Conservation (phyloP, 805 yeast species). For the Kodamaea sagamina region DNA sequence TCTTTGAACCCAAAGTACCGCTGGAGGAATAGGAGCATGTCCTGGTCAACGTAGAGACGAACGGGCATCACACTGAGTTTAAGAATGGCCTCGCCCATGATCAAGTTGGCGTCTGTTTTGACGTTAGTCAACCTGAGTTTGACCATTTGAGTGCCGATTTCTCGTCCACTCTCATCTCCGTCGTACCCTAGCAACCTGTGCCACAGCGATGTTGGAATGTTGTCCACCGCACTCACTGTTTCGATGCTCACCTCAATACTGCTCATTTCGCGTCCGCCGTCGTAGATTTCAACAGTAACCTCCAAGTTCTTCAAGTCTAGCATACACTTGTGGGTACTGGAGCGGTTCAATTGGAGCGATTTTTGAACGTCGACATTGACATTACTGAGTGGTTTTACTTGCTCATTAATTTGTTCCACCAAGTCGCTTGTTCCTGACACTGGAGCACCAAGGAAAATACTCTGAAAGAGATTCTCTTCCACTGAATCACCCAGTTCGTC, state of each 20-base stretch:
- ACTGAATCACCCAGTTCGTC: conserved; percentile 12
- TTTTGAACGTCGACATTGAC: conserved; percentile 3
- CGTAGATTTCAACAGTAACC: conserved; percentile 45
- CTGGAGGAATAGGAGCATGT: conserved; percentile 79
- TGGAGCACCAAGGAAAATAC: conserved; percentile 9
- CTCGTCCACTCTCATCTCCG: conserved; percentile 70
- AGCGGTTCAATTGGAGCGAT: conserved; percentile 6
- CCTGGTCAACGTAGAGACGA: conserved; percentile 87
- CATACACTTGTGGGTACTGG: conserved; percentile 31
- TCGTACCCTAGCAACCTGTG: conserved; percentile 74
- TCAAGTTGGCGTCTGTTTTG: conserved; percentile 61
- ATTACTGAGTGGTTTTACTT: conserved; percentile 4
- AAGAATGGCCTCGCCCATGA: conserved; percentile 68
- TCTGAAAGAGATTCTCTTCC: conserved; percentile 10
- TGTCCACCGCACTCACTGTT: conserved; percentile 67
- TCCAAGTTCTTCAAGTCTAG: conserved; percentile 58
- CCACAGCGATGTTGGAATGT: conserved; percentile 88
- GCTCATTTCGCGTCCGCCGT: conserved; percentile 39
- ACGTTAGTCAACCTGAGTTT: conserved; percentile 54
- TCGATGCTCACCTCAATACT: conserved; percentile 50
- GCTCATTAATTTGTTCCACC: conserved; percentile 1
- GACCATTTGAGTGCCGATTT: conserved; percentile 66
- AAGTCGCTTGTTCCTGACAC: conserved; percentile 1
- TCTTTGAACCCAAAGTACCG: conserved; percentile 84
- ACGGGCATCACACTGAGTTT: conserved; percentile 65